Base-by-base conservation (phyloP, 2,329 filamentous ascomycete species). In the Fonsecaea erecta region DNA sequence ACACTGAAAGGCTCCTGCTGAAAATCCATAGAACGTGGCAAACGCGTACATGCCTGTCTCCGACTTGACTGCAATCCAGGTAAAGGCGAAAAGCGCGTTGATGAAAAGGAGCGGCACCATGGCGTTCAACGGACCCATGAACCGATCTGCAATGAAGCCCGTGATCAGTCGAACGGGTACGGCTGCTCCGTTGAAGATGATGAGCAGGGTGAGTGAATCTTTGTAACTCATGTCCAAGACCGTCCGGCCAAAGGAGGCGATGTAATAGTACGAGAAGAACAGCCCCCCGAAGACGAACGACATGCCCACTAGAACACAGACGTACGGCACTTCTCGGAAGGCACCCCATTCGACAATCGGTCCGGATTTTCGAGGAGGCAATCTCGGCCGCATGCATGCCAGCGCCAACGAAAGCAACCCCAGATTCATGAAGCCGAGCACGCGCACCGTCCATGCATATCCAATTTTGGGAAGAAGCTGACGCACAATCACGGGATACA, bases 361-460 rank as follows among this genome's bases (percentile, higher is more conserved):
- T 0, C 84, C 83, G n/a, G 77, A 76, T 60, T 79, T 82, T 24
- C 83, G 77, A 1, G 82, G 81, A 0, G 80, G 80, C 11, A 86
- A 71, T 8, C 84, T 78, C 21, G 83, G 80, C 64, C 78, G 80
- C n/a, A 83, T 76, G 35, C 84, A 78, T 9, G 82, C 63, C 28
- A 66, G 18, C 16, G 62, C 58, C 2, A 77, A 74, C 0, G 80
- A 73, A 3, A 79, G 71, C 0, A 80, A 78, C 0, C 76, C 81
- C 1, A 89, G 68, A 28, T 86, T 85, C 34, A 90, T 81, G 58
- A 90, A 83, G 0, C 84, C 88, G 67, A 89, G 80, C 0, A 84
- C 81, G 0, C 88, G 79, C n/a, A 88, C 81, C 0, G 88, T 88
- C 86, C 87, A 90, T 0, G 80, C 79, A 71, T 89, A 90, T 0